Percentiles rank a stretch among this genome's conserved stretches.
Evolutionary conservation across 805 yeast genomes (phyloP).

Genomic region (Saccharomycopsis sp.): DNA sequence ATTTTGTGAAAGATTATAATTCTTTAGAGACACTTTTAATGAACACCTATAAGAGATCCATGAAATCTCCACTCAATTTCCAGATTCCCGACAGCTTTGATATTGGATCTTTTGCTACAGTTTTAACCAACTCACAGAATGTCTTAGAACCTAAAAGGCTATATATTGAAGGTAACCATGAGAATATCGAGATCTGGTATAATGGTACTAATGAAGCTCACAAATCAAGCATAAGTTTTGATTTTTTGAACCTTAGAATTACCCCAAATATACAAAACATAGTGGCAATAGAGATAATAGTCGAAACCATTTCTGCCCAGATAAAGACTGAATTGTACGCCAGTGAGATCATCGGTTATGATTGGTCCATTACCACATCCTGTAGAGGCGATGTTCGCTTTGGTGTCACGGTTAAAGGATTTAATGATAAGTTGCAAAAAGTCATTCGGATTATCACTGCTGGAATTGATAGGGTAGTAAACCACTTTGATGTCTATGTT

Average conservation of each 20-base stretch:
- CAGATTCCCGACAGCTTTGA: not conserved
- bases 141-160: not conserved
- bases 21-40: not conserved
- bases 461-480: conserved; percentile 27
- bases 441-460: conserved; percentile 32
- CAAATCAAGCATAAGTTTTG: not conserved
- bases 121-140: not conserved
- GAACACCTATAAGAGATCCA: conserved; percentile 2
- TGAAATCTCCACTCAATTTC: conserved; percentile 9
- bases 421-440: conserved; percentile 32
- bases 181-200: not conserved
- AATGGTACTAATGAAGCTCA: not conserved
- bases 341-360: conserved; percentile 46
- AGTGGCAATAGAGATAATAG: conserved; percentile 43
- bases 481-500: conserved; percentile 5
- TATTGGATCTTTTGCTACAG: not conserved
- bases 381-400: conserved; percentile 48
- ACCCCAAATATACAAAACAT: not conserved
- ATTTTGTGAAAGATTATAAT: conserved; percentile 5
- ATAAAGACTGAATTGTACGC: conserved; percentile 43
- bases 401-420: conserved; percentile 49
- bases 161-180: not conserved
- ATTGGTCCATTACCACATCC: conserved; percentile 53
- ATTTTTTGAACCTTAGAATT: not conserved
- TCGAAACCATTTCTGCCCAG: conserved; percentile 38